A percentile compares a stretch with the other conserved stretches of the same genome.
phyloP scores from a whole-genome alignment of 805 yeast genomes.

The Zygosaccharomyces lentus region DNA sequence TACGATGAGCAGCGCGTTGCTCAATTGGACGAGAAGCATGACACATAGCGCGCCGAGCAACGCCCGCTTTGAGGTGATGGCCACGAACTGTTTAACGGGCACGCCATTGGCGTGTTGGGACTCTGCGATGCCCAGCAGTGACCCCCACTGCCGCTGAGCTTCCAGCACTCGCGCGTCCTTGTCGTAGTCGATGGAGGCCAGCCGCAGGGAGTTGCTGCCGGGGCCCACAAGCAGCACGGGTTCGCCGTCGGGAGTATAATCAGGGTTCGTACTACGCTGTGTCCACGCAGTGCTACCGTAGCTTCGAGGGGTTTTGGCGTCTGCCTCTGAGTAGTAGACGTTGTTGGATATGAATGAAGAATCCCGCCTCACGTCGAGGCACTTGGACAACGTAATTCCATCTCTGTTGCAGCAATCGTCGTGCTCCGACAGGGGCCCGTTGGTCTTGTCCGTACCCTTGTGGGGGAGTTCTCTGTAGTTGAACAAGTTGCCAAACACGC shows the following conservation, averaged over 20 bases:
- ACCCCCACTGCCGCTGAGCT: constrained; percentile 3
- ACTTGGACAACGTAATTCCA: constrained; percentile 36
- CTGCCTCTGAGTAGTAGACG: constrained; percentile 25
- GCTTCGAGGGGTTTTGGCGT: constrained; percentile 13
- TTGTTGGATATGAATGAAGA: constrained; percentile 35
- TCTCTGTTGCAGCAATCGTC: constrained; percentile 18
- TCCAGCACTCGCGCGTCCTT: constrained; percentile 4
- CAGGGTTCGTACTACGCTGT: not conserved
- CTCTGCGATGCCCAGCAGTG: constrained; percentile 3
- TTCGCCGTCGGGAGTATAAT: not conserved
- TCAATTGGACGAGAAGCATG: constrained; percentile 14
- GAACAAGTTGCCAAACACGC: constrained; percentile 26
- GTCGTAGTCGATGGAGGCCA: constrained; percentile 16
- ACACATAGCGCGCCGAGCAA: constrained; percentile 14
- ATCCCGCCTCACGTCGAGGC: constrained; percentile 36
- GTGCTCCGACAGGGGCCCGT: not conserved
- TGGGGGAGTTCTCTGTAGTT: constrained; percentile 23
- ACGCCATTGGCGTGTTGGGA: constrained; percentile 1
- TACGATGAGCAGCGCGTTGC: constrained; percentile 23
- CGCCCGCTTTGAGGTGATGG: constrained; percentile 7
- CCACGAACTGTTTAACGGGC: constrained; percentile 7
- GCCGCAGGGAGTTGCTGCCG: constrained; percentile 21
- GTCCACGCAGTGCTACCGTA: constrained; percentile 9
- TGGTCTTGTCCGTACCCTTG: not conserved
- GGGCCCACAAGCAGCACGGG: constrained; percentile 22